A percentile compares a stretch with the other conserved stretches of the same genome.
Evolutionary conservation across 2,329 filamentous ascomycete species (phyloP).

Genomic region (Aspergillus felis): DNA sequence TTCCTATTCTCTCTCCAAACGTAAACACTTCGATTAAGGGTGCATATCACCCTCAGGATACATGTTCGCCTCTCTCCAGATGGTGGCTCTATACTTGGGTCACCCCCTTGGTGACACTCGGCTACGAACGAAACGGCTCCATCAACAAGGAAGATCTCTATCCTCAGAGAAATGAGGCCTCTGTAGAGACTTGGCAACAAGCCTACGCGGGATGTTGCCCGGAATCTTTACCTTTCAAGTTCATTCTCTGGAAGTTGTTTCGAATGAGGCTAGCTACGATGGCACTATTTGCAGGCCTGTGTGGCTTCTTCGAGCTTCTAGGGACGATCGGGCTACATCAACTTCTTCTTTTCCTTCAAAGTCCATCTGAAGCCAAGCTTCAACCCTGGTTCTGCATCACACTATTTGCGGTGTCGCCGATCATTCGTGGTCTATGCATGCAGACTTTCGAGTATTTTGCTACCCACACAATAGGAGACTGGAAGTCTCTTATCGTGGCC

Average conservation of each 20-base stretch:
- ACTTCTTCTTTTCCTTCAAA: constrained; percentile 8
- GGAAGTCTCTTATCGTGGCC: constrained; percentile 6
- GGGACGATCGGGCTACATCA: constrained; percentile 8
- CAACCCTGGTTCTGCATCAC: constrained; percentile 6
- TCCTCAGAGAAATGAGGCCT: not conserved
- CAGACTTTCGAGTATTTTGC: constrained; percentile 12
- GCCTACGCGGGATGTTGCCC: not conserved
- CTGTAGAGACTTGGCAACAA: constrained; percentile 1
- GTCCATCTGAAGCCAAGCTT: constrained; percentile 1
- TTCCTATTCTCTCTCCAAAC: constrained; percentile 4
- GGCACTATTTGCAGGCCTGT: constrained; percentile 5
- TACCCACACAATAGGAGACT: constrained; percentile 11
- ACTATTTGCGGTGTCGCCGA: constrained; percentile 6
- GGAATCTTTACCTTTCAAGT: not conserved
- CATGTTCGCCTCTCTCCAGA: constrained; percentile 6
- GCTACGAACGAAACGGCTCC: not conserved
- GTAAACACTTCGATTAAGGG: not conserved
- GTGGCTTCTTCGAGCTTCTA: constrained; percentile 9
- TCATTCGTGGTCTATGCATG: constrained; percentile 12
- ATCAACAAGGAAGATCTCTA: constrained; percentile 1
- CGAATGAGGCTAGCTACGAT: constrained; percentile 1
- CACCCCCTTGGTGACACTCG: constrained; percentile 4
- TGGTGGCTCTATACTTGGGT: constrained; percentile 12
- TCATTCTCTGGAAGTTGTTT: constrained; percentile 6
- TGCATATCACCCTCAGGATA: constrained; percentile 1